Evolutionary conservation across 805 yeast species (phyloP).

Genomic region (Candida dendrica): DNA sequence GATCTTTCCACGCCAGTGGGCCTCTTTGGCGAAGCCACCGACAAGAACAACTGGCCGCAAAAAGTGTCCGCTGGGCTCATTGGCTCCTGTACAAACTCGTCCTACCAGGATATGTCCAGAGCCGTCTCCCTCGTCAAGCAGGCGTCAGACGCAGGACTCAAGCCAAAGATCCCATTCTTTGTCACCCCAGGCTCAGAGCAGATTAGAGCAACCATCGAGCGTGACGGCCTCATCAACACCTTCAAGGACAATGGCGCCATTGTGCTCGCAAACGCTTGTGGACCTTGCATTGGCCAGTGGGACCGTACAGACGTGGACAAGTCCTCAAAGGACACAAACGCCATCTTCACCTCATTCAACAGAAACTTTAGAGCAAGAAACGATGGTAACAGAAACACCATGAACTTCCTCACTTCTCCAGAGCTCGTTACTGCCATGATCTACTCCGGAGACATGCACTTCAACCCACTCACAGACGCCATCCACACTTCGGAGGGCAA

Average conservation of each 20-base stretch:
- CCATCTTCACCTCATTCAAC: conserved; percentile 95
- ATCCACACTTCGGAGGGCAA: conserved; percentile 65
- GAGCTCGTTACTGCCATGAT: conserved; percentile 97
- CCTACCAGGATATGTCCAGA: conserved; percentile 97
- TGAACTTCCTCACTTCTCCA: conserved; percentile 98
- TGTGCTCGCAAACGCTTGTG: conserved; percentile 96
- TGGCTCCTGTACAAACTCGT: conserved; percentile 98
- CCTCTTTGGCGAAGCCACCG: conserved; percentile 75
- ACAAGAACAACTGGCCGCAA: conserved; percentile 85
- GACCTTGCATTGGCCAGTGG: conserved; percentile 99
- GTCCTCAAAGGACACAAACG: conserved; percentile 61
- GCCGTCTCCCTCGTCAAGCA: conserved; percentile 88
- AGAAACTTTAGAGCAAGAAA: conserved; percentile 97
- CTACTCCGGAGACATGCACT: conserved; percentile 86
- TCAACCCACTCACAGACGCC: conserved; percentile 87
- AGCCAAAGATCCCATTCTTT: conserved; percentile 85
- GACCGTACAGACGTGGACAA: conserved; percentile 78
- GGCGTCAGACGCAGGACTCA: conserved; percentile 86
- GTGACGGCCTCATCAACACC: conserved; percentile 87
- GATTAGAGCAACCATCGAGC: conserved; percentile 94
- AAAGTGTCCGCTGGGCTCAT: conserved; percentile 91
- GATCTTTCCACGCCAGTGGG: conserved; percentile 95
- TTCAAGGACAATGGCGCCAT: conserved; percentile 90
- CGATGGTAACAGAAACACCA: conserved; percentile 96
- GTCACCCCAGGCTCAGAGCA: conserved; percentile 99